Percentiles rank a stretch among this genome's conserved stretches.
These are phyloP conservation scores for Limnomonas spitsbergensis DNA, from an alignment of 139 green algal species.

Conservation along the genomic window DNA sequence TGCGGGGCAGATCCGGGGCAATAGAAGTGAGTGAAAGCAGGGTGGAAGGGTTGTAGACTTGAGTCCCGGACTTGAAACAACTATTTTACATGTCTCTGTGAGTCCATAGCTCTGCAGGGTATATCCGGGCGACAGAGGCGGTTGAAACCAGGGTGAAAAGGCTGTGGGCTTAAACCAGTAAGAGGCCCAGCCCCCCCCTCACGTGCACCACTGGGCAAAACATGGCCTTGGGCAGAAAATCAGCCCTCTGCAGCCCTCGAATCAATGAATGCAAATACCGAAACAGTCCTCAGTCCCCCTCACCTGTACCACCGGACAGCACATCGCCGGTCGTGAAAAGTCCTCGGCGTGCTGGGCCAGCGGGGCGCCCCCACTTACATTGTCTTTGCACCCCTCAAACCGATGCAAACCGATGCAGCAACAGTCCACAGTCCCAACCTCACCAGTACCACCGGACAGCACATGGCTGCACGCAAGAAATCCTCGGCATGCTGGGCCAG, in stretches of 20 bases:
- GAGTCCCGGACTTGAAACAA: too few relatives aligned
- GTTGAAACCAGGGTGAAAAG: too few relatives aligned
- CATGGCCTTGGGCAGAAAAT: slow-evolving; percentile 79
- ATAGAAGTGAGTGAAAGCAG: too few relatives aligned
- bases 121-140: too few relatives aligned
- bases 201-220: slow-evolving; percentile 61
- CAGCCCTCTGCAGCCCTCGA: slow-evolving; percentile 78
- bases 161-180: too few relatives aligned
- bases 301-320: slow-evolving; percentile 57
- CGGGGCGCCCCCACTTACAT: slow-evolving; percentile 79
- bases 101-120: too few relatives aligned
- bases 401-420: slow-evolving; percentile 70
- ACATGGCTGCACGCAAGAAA: slow-evolving; percentile 78
- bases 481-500: slow-evolving; percentile 83
- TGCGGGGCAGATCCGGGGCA: too few relatives aligned
- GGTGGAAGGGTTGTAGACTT: too few relatives aligned
- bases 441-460: slow-evolving; percentile 56
- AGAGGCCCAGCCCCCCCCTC: slow-evolving; percentile 70
- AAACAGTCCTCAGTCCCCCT: slow-evolving; percentile 65
- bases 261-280: slow-evolving; percentile 81
- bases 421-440: slow-evolving; percentile 72
- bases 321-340: slow-evolving; percentile 78
- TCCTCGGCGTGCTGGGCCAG: slow-evolving; percentile 83
- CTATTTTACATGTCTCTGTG: too few relatives aligned
- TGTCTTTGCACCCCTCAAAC: slow-evolving; percentile 69